Evolutionary conservation across 306 rosid genomes (phyloP).

Genomic region (Gastrolobium bilobum): DNA sequence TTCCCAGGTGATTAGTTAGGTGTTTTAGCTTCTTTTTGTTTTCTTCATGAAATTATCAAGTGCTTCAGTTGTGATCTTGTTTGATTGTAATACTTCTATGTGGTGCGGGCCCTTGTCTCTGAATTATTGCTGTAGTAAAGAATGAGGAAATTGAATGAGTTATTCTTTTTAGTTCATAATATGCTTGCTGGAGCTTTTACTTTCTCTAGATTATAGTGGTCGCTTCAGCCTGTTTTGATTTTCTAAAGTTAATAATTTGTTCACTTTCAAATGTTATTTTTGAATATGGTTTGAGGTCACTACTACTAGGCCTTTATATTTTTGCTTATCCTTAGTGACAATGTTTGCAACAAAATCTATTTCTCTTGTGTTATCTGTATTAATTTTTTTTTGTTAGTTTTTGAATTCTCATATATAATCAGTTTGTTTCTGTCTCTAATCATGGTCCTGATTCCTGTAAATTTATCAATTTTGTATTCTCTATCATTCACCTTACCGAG

Average conservation of each 20-base stretch:
- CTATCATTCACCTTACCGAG: no score
- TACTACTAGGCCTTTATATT: neutral
- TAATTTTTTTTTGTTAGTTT: neutral
- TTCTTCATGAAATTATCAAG: conserved; percentile 17
- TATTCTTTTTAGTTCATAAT: conserved; percentile 5
- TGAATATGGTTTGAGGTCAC: neutral
- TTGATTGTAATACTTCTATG: conserved; percentile 40
- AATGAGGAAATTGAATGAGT: conserved; percentile 40
- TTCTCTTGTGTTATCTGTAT: neutral
- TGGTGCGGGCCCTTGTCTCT: neutral
- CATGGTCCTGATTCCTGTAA: no score
- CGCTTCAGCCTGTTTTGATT: neutral
- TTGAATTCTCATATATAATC: neutral
- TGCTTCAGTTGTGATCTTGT: conserved; percentile 27
- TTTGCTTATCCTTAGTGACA: neutral
- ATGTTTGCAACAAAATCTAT: neutral
- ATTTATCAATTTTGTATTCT: no score
- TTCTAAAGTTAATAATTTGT: neutral
- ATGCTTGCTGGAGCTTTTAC: neutral
- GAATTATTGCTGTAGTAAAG: conserved; percentile 43
- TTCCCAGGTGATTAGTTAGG: conserved; percentile 29
- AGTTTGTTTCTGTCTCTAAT: neutral
- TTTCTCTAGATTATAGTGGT: neutral
- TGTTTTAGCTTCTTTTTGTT: conserved; percentile 37
- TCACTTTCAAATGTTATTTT: neutral